Evolutionary conservation across 192 early-diverging fungal genomes (phyloP).

Genomic region (Rhizophagus sp.): DNA sequence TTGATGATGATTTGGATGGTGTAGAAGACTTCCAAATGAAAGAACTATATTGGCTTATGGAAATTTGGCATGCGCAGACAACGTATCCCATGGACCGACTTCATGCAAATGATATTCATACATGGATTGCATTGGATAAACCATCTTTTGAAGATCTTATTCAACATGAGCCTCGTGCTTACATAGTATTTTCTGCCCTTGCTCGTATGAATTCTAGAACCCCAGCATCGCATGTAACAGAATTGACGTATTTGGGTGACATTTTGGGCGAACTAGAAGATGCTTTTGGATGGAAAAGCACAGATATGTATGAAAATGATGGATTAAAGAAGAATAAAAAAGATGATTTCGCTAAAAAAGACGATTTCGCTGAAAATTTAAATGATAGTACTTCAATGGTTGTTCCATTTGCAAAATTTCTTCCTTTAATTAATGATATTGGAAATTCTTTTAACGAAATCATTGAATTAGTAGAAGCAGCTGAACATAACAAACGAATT

Average conservation of each 20-base stretch:
- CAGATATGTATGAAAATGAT: background rate
- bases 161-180: background rate
- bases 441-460: no score
- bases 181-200: background rate
- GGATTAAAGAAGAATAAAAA: no score
- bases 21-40: background rate
- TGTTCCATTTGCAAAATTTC: no score
- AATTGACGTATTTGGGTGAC: background rate
- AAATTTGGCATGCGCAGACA: background rate
- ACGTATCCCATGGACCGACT: background rate
- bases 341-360: no score
- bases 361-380: no score
- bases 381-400: no score
- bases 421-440: no score
- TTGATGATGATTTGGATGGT: background rate
- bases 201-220: background rate
- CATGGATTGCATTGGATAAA: background rate
- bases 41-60: background rate
- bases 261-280: background rate
- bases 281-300: background rate
- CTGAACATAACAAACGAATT: no score
- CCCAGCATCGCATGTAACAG: no score
- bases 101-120: constrained; percentile 10
- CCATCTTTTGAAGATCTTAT: constrained; percentile 3
- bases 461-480: no score